Evolutionary conservation across 495 filamentous ascomycete species (phyloP), one percentile per base, ranked within the genome.

Genomic region (Trichoderma erinaceum): DNA sequence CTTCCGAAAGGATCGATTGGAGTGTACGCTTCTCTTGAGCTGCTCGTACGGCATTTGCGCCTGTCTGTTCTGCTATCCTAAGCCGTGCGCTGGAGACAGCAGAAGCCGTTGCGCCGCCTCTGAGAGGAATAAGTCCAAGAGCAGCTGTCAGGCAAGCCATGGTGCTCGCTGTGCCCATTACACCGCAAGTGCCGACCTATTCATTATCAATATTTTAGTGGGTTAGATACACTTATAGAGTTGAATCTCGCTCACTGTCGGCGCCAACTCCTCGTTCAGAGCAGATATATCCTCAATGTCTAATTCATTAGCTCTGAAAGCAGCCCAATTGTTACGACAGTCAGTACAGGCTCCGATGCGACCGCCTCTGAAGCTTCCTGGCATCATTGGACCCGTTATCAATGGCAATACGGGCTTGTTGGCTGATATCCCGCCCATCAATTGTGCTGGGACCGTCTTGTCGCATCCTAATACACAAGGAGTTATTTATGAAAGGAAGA

Each of bases 101-200:
- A 0, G 88, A 85, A 8, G 87, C 84, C 18, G 87, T 81, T 29
- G 88, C 88, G 25, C 67, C 66, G 13, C 83, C 81, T 66, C 79
- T 76, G 7, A 89, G 78, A 10, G 86, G 86, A 81, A 89, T 89
- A 73, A 90, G 78, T 25, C 88, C 88, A 1, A 90, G 78, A 0
- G 81, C 88, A 21, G 82, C 86, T 25, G 85, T 82, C 11, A 89
- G 75, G 68, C 88, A 90, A 3, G 87, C 87, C 87, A 90, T 90
- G 27, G 88, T 90, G 61, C 83, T 86, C 8, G 88, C 88, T 12
- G 88, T 90, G 15, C 87, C 88, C 87, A 89, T 89, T 3, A 89
- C 87, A 27, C 87, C 87, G 71, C 87, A 89, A 12, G 87, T 89
- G 27, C 87, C 87, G 6, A 82, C 81, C 86, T 88, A 68, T 41